Percentiles rank a stretch among this genome's conserved stretches.
Conservation (phyloP, 257 asterid genomes). For the Datura wrightii region DNA sequence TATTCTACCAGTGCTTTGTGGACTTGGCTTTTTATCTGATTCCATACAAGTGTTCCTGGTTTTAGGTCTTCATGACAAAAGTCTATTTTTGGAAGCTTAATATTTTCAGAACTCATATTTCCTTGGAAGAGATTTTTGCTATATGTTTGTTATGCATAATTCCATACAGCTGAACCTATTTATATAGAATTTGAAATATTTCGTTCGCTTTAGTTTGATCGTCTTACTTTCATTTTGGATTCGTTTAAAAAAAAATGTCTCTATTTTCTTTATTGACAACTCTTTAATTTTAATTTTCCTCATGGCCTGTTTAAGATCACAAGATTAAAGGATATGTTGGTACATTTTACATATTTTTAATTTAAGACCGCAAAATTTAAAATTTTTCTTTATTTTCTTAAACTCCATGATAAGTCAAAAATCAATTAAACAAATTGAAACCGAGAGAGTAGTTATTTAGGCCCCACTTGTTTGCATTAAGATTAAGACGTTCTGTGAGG, state of each 20-base stretch:
- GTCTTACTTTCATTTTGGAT: no score
- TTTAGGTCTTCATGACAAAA: constrained; percentile 44
- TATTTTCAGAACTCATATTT: constrained; percentile 51
- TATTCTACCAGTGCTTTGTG: neutral
- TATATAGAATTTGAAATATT: neutral
- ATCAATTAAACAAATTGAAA: no score
- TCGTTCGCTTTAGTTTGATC: neutral
- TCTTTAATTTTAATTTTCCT: no score
- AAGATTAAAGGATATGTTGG: no score
- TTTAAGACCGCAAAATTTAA: no score
- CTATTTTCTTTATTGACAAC: no score
- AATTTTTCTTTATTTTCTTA: no score
- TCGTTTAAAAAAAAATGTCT: no score
- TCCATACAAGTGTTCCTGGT: constrained; percentile 46
- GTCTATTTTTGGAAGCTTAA: constrained; percentile 56
- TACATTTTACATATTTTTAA: no score
- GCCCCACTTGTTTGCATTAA: neutral
- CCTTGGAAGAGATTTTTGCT: neutral
- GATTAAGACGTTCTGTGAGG: neutral
- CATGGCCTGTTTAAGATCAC: no score
- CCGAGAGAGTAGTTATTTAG: no score
- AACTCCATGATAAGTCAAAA: no score
- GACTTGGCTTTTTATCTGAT: constrained; percentile 29
- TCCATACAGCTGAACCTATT: neutral
- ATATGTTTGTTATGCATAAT: neutral